Evolutionary conservation across 805 yeast genomes (phyloP), one percentile per base, ranked within the genome.

Genomic region (Ogataea degrootiae): DNA sequence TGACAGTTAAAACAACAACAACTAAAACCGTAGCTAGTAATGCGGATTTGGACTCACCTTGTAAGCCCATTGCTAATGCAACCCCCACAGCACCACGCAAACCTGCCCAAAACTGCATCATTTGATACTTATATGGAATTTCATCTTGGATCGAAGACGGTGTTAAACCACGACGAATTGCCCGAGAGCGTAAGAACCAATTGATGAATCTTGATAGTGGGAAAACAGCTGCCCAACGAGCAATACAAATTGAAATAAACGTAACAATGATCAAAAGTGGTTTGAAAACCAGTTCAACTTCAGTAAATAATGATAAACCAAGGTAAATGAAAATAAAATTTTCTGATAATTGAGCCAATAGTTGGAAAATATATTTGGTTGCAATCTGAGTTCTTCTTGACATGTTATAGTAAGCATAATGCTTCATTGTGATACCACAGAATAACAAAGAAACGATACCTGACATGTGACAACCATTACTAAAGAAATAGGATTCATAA

Each of bases 21-120:
- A 95, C 98, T 39, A 95, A 71, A 0, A 95, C 97, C 0, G 99
- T 95, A 3, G 99, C 99, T 45, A 92, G 70, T 45, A 94, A 71
- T 0, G 96, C 83, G 62, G 84, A 83, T 54, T 91, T 92, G 47
- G 87, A 83, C 61, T 92, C 97, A 51, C 98, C 99, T 68, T 88
- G 96, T 37, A 94, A 72, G 14, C 99, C 99, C 82, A 95, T 89
- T 0, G 99, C 99, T 60, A 94, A 76, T 0, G 99, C 99, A 5
- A 94, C 99, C 54, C 99, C 99, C 34, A 94, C 99, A 0, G 99
- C 99, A 50, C 99, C 99, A 62, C 99, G 77, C 47, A 94, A 73
- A 4, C 99, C 99, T 2, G 99, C 99, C 99, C 99, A 94, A 66
- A 94, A 94, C 43, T 92, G 89, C 99, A 94, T 94, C 87, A 90